Conservation (phyloP, 208 protist species). For the Acanthamoeba triangularis region DNA sequence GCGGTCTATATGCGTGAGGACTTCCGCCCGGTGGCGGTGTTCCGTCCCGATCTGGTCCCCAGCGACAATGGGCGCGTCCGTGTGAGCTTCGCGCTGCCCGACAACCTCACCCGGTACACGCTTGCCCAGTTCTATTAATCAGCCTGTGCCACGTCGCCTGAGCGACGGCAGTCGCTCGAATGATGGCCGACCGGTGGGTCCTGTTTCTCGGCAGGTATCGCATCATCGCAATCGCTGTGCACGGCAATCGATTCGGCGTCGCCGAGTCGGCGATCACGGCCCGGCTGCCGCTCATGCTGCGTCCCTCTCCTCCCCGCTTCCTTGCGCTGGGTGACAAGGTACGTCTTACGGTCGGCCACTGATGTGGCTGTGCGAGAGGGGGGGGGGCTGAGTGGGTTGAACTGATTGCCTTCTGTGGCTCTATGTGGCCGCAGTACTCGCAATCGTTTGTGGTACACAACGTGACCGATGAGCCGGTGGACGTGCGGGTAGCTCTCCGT, state of each 20-base stretch:
- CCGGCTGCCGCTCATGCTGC: constrained; percentile 38
- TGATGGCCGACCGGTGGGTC: too few species aligned
- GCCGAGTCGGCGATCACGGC: neutral
- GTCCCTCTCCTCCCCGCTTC: constrained; percentile 76
- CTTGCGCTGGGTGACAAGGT: constrained; percentile 69
- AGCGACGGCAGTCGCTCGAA: too few species aligned
- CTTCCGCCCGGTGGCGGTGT: constrained; percentile 6
- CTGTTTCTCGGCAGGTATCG: neutral
- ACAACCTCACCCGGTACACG: constrained; percentile 68
- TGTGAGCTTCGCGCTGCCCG: constrained; percentile 51
- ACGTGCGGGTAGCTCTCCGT: constrained; percentile 38
- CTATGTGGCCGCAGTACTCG: neutral
- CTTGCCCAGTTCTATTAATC: too few species aligned
- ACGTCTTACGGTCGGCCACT: neutral
- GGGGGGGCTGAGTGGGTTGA: neutral
- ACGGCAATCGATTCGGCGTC: constrained; percentile 64
- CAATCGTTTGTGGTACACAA: constrained; percentile 75
- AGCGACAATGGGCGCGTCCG: neutral
- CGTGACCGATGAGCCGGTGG: neutral
- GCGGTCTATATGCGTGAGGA: neutral
- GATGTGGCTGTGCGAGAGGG: neutral
- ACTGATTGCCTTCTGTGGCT: neutral
- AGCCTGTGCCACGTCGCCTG: too few species aligned
- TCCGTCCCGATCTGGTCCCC: neutral
- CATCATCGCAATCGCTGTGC: neutral